These are phyloP conservation scores for Cytospora schulzeri DNA, from an alignment of 2,329 filamentous ascomycete genomes.

Conservation along the genomic window DNA sequence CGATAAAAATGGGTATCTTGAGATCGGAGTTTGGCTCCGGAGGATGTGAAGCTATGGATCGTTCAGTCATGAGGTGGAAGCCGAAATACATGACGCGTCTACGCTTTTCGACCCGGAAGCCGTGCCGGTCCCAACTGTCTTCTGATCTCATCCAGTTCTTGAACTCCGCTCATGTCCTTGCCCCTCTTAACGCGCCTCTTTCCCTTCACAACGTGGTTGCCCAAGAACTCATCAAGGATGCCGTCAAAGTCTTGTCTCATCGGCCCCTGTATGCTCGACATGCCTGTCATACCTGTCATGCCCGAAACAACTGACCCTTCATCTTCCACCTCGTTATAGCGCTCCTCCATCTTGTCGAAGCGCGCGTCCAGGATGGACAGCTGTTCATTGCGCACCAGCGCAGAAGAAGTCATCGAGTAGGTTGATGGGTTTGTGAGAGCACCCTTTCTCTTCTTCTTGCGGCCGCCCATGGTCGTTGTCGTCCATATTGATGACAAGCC, in stretches of 20 bases:
- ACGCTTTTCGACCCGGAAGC: conserved; percentile 41
- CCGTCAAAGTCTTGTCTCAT: conserved; percentile 79
- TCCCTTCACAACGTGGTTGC: conserved; percentile 68
- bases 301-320: conserved; percentile 58
- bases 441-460: conserved; percentile 92
- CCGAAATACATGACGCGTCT: not conserved
- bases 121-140: conserved; percentile 76
- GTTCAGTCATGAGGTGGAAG: conserved; percentile 13
- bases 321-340: conserved; percentile 59
- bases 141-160: conserved; percentile 89
- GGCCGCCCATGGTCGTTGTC: conserved; percentile 76
- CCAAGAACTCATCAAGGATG: conserved; percentile 92
- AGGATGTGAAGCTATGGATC: conserved; percentile 10
- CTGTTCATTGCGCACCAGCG: conserved; percentile 87
- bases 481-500: conserved; percentile 72
- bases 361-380: conserved; percentile 82
- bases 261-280: conserved; percentile 68
- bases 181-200: conserved; percentile 80
- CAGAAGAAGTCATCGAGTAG: conserved; percentile 98
- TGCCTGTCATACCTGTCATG: conserved; percentile 61
- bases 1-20: conserved; percentile 21
- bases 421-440: conserved; percentile 85
- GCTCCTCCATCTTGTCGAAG: conserved; percentile 88
- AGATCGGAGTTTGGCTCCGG: not conserved
- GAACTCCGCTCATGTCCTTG: conserved; percentile 77